These are phyloP conservation scores for Exophiala alcalophila DNA, from an alignment of 2,329 filamentous ascomycete species.

Conservation along the genomic window DNA sequence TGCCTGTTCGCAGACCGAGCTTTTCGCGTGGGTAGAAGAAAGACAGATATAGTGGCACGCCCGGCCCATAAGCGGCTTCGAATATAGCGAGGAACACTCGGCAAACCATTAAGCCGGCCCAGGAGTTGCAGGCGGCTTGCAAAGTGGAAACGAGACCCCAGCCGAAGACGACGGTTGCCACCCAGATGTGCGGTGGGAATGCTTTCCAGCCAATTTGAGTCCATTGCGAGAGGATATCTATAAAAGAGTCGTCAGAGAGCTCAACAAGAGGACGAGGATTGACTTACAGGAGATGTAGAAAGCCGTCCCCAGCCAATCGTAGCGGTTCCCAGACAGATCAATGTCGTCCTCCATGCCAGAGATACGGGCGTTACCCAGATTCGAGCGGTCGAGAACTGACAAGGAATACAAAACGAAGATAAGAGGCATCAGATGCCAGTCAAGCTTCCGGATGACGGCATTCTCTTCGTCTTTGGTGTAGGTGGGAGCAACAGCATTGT, in stretches of 20 bases:
- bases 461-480: slow-evolving; percentile 25
- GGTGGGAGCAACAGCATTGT: slow-evolving; percentile 10
- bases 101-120: slow-evolving; percentile 32
- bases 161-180: slow-evolving; percentile 29
- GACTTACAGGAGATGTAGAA: slow-evolving; percentile 51
- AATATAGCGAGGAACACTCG: slow-evolving; percentile 40
- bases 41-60: slow-evolving; percentile 51
- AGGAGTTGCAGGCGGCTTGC: slow-evolving; percentile 28
- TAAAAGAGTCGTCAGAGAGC: background rate
- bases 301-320: slow-evolving; percentile 52
- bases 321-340: slow-evolving; percentile 45
- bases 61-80: slow-evolving; percentile 42
- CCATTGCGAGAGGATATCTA: slow-evolving; percentile 32
- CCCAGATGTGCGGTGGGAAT: slow-evolving; percentile 32
- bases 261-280: background rate
- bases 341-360: slow-evolving; percentile 54
- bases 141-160: slow-evolving; percentile 32
- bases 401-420: slow-evolving; percentile 26
- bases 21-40: slow-evolving; percentile 61
- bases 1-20: slow-evolving; percentile 55
- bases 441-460: slow-evolving; percentile 25
- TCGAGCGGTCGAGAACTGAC: slow-evolving; percentile 50
- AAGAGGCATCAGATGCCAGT: slow-evolving; percentile 30
- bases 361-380: slow-evolving; percentile 55
- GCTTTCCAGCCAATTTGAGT: slow-evolving; percentile 32